These are phyloP conservation scores for Sporothrix schenckii DNA, from an alignment of 2,329 filamentous ascomycete species.

Conservation along the genomic window DNA sequence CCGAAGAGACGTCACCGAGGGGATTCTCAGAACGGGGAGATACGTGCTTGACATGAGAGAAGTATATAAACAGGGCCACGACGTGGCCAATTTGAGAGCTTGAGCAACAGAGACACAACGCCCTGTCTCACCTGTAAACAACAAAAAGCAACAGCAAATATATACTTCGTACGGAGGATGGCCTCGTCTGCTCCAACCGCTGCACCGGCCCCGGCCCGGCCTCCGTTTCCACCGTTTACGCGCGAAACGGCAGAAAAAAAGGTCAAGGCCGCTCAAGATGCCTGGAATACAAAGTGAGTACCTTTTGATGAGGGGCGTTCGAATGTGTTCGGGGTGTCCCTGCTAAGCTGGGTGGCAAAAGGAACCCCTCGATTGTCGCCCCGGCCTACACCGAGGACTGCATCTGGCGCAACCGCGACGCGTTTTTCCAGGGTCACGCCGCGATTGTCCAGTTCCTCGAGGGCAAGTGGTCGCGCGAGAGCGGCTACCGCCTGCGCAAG, in stretches of 20 bases:
- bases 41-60: background rate
- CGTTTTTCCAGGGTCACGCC: constrained; percentile 69
- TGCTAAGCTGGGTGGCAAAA: constrained; percentile 41
- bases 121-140: too few species aligned
- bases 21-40: background rate
- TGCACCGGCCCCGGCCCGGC: constrained; percentile 39
- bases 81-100: background rate
- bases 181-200: background rate
- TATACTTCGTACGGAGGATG: background rate
- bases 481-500: constrained; percentile 74
- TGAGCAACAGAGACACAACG: background rate
- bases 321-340: too few species aligned
- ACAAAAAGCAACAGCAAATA: background rate
- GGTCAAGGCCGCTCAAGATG: constrained; percentile 80
- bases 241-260: constrained; percentile 70
- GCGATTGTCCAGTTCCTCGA: constrained; percentile 69
- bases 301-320: background rate
- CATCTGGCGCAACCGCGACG: constrained; percentile 78
- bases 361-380: constrained; percentile 66
- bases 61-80: background rate
- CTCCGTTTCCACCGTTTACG: constrained; percentile 72
- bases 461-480: constrained; percentile 74
- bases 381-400: constrained; percentile 74
- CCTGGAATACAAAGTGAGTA: constrained; percentile 75
- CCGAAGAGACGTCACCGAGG: background rate